A percentile compares a stretch with the other conserved stretches of the same genome.
These are phyloP conservation scores for Aspergillus bridgeri DNA, from an alignment of 495 filamentous ascomycete species.

Conservation along the genomic window DNA sequence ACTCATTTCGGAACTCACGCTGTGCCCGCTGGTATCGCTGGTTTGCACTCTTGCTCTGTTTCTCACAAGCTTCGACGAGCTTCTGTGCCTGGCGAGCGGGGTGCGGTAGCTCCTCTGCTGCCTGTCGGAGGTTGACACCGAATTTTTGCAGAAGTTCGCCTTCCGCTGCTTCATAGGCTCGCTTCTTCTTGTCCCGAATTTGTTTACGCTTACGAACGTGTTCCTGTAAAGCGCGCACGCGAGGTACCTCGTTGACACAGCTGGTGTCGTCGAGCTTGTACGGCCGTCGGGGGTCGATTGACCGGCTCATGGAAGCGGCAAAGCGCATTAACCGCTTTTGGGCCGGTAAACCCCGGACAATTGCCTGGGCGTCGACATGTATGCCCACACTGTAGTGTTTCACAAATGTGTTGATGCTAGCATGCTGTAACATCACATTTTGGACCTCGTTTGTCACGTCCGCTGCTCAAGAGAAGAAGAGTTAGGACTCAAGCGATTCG, in stretches of 20 bases:
- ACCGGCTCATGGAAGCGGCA: conserved; percentile 30
- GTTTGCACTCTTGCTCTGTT: conserved; percentile 10
- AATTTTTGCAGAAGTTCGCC: conserved; percentile 10
- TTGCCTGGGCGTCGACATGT: conserved; percentile 30
- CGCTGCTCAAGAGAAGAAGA: conserved; percentile 15
- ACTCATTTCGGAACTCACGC: conserved; percentile 22
- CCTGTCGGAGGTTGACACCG: conserved; percentile 4
- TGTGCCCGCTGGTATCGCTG: conserved; percentile 19
- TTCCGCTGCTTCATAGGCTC: conserved; percentile 14
- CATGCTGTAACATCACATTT: conserved; percentile 38
- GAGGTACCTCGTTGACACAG: conserved; percentile 19
- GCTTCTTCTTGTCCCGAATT: conserved; percentile 13
- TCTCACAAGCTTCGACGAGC: not conserved
- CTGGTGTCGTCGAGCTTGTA: conserved; percentile 19
- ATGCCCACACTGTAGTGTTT: conserved; percentile 35
- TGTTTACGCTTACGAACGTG: conserved; percentile 9
- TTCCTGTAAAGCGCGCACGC: conserved; percentile 12
- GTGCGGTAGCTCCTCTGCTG: not conserved
- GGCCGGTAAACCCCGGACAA: conserved; percentile 27
- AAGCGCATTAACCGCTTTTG: conserved; percentile 32
- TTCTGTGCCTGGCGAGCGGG: not conserved
- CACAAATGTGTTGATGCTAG: conserved; percentile 34
- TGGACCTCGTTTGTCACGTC: conserved; percentile 38
- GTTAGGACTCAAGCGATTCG: conserved; percentile 8
- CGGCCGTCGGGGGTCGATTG: conserved; percentile 33